Conservation (phyloP, 1,139 yeast genomes). For the Suhomyces choctaworum region DNA sequence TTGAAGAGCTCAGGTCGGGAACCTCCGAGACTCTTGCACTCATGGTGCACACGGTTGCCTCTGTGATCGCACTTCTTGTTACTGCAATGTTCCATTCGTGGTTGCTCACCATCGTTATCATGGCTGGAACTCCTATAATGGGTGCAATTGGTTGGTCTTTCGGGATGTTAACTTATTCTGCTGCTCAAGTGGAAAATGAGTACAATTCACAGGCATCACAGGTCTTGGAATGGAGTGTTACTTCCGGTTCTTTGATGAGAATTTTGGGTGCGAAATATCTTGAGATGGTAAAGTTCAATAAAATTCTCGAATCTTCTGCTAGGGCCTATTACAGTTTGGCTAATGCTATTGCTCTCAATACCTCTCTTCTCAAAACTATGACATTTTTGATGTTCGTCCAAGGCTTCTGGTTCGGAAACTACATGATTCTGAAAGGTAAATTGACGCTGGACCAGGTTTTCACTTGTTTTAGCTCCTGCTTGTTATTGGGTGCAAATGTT, state of each 20-base stretch:
- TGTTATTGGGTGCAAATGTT: conserved; percentile 64
- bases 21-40: conserved; percentile 67
- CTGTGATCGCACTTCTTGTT: conserved; percentile 56
- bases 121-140: conserved; percentile 73
- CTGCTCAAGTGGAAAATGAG: conserved; percentile 58
- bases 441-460: conserved; percentile 63
- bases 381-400: conserved; percentile 79
- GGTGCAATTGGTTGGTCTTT: conserved; percentile 48
- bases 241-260: conserved; percentile 60
- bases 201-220: conserved; percentile 58
- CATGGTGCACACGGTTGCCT: conserved; percentile 50
- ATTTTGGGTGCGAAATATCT: conserved; percentile 55
- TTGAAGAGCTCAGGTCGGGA: conserved; percentile 75
- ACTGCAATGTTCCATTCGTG: conserved; percentile 79
- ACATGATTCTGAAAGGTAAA: conserved; percentile 54
- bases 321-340: conserved; percentile 48
- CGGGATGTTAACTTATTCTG: conserved; percentile 51
- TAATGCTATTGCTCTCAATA: conserved; percentile 54
- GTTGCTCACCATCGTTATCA: conserved; percentile 74
- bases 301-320: conserved; percentile 45
- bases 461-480: conserved; percentile 80
- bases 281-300: conserved; percentile 51
- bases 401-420: conserved; percentile 87
- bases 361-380: conserved; percentile 56
- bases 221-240: conserved; percentile 68